These are phyloP conservation scores for Saksenaea vasiformis DNA, from an alignment of 371 early-diverging fungal genomes.

Conservation along the genomic window DNA sequence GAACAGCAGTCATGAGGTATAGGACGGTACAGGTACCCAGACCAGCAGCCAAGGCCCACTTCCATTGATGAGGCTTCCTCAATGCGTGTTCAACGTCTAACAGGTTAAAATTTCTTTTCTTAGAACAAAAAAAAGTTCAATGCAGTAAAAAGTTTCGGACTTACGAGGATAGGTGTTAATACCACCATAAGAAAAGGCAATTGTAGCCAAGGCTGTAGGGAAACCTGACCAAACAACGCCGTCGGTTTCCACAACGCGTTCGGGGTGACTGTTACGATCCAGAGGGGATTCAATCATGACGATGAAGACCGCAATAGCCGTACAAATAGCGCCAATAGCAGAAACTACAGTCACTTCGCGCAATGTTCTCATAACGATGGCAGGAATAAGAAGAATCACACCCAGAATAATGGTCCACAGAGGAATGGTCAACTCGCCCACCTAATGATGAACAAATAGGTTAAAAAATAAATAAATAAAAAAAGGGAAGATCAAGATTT, in stretches of 20 bases:
- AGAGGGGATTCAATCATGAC: slow-evolving; percentile 48
- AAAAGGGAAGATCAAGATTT: slow-evolving; percentile 10
- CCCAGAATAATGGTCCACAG: slow-evolving; percentile 71
- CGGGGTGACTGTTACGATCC: slow-evolving; percentile 19
- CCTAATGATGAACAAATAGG: slow-evolving; percentile 1
- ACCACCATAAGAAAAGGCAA: slow-evolving; percentile 55
- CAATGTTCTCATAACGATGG: slow-evolving; percentile 72
- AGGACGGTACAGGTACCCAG: slow-evolving; percentile 66
- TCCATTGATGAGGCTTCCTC: slow-evolving; percentile 74
- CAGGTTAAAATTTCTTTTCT: neutral
- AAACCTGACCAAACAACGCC: slow-evolving; percentile 47
- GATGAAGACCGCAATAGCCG: slow-evolving; percentile 53
- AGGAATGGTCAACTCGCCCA: slow-evolving; percentile 19
- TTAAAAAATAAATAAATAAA: neutral
- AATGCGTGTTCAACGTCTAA: slow-evolving; percentile 74
- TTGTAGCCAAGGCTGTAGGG: slow-evolving; percentile 55
- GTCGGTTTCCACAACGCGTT: slow-evolving; percentile 14
- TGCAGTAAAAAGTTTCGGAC: neutral
- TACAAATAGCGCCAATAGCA: slow-evolving; percentile 50
- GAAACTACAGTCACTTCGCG: slow-evolving; percentile 72
- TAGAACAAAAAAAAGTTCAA: neutral
- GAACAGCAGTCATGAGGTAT: slow-evolving; percentile 71
- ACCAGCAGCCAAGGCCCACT: slow-evolving; percentile 63
- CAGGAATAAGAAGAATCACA: slow-evolving; percentile 68
- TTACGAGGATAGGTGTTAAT: slow-evolving; percentile 50